These are phyloP conservation scores for Trichosporon ovoides DNA, from an alignment of 1,284 basidiomycete genomes.

Conservation along the genomic window DNA sequence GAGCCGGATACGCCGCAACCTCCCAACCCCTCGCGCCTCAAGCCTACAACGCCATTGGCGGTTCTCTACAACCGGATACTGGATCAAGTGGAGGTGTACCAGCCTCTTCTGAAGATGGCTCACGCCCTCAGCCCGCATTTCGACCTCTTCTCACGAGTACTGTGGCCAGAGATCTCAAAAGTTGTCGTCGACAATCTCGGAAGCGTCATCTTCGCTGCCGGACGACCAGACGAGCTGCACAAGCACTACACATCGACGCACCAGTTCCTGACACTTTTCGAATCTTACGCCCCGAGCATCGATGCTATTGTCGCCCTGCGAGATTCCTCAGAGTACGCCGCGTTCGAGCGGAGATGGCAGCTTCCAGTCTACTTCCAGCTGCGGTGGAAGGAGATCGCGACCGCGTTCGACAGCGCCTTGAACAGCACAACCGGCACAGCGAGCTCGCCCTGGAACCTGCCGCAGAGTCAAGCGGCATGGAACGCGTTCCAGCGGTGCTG, in stretches of 20 bases:
- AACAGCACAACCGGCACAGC: not conserved
- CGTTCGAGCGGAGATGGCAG: conserved; percentile 87
- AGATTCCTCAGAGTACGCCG: conserved; percentile 60
- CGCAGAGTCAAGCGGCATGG: conserved; percentile 67
- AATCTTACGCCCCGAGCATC: conserved; percentile 71
- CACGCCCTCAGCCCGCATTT: conserved; percentile 59
- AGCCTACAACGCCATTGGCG: conserved; percentile 51
- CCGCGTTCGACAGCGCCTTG: conserved; percentile 64
- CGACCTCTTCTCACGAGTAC: conserved; percentile 74
- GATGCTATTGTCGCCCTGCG: conserved; percentile 67
- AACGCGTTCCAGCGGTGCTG: conserved; percentile 70
- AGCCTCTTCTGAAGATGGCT: conserved; percentile 65
- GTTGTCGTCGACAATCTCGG: conserved; percentile 81
- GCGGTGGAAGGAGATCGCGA: conserved; percentile 90
- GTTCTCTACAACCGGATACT: conserved; percentile 74
- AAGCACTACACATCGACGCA: conserved; percentile 82
- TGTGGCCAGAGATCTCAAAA: conserved; percentile 77
- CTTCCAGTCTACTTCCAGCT: conserved; percentile 95
- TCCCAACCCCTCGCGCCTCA: no score
- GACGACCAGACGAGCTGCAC: conserved; percentile 81
- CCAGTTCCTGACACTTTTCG: conserved; percentile 76
- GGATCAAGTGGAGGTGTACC: conserved; percentile 68
- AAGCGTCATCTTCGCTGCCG: conserved; percentile 75
- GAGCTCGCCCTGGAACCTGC: conserved; percentile 22
- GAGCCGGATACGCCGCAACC: not conserved